Conservation (phyloP, 2,329 filamentous ascomycete genomes). For the Didymella keratinophila region DNA sequence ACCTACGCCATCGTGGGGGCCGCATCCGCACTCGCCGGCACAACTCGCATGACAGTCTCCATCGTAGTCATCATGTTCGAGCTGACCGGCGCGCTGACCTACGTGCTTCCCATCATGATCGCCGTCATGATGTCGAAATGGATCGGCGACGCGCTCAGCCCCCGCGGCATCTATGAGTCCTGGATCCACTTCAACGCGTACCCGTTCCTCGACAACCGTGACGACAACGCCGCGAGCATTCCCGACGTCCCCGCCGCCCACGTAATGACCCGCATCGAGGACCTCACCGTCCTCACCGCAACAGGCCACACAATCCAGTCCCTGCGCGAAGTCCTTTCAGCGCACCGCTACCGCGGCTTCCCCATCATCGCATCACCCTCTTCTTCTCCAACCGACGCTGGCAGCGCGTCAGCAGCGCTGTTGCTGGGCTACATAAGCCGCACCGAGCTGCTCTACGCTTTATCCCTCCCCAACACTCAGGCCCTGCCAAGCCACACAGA, state of each 20-base stretch:
- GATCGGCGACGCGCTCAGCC: constrained; percentile 95
- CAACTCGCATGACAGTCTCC: constrained; percentile 95
- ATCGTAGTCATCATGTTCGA: constrained; percentile 99
- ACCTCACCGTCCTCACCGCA: constrained; percentile 85
- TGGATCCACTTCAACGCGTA: constrained; percentile 98
- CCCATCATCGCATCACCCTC: constrained; percentile 70
- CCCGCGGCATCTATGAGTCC: constrained; percentile 92
- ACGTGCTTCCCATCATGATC: constrained; percentile 98
- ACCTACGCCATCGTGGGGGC: constrained; percentile 97
- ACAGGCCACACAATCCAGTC: constrained; percentile 85
- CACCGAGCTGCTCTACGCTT: constrained; percentile 84
- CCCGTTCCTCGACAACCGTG: constrained; percentile 91
- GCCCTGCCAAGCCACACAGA: constrained; percentile 74
- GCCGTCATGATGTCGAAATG: constrained; percentile 98
- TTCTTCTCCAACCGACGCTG: not conserved
- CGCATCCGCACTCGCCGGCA: constrained; percentile 89
- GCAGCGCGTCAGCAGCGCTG: constrained; percentile 74
- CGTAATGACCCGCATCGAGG: constrained; percentile 92
- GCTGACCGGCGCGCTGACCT: constrained; percentile 92
- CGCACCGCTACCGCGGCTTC: constrained; percentile 86
- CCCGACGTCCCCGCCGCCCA: constrained; percentile 86
- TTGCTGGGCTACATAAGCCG: constrained; percentile 94
- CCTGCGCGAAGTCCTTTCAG: constrained; percentile 73
- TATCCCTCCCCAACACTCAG: constrained; percentile 68
- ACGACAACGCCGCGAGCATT: constrained; percentile 67